Base-by-base conservation (phyloP, 768 basidiomycete species). In the Stropharia rugosoannulata region DNA sequence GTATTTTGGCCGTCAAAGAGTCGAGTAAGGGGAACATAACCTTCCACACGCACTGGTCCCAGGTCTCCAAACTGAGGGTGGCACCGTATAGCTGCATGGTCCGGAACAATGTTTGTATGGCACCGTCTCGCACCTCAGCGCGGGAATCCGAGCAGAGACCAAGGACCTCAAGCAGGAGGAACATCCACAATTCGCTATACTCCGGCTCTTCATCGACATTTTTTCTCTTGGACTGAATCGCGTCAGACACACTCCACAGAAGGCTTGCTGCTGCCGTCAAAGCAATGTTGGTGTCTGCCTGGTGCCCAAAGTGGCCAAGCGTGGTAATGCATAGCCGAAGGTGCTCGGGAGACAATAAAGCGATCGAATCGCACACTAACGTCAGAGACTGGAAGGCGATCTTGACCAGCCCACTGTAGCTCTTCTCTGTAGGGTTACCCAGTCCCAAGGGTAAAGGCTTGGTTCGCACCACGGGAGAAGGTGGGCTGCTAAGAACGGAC, bases 221-320 rank as follows among this genome's bases (percentile, higher is more conserved):
- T 61, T 87, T 87, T 18, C 91, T 81, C 66, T 92, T 90, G 6
- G 87, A 83, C 64, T 96, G 94, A 36, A 98, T 92, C 1, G 93
- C 90, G 66, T 99, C 96, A 0, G 95, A 97, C 0, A 99, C 91
- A 57, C 91, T 89, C 96, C 96, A 98, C 4, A 99, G 76, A 2
- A 98, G 73, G 51, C 93, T 94, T 55, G 93, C 93, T 0, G 95
- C 93, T 0, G 93, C 93, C 1, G 96, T 96, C 53, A 99, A 74
- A 1, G 95, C 92, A 54, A 99, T 96, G 63, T 99, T 99, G 38
- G 96, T 95, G 60, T 98, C 97, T 0, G 85, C 81, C 64, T 98
- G 96, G 15, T 87, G 82, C 7, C 95, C 95, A 70, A 96, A 99
- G 52, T 89, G 87, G 5, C 93, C 93, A 0, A 99, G 78, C 4